phyloP scores from a whole-genome alignment of 2,329 filamentous ascomycete genomes.

The Scedosporium apiospermum region DNA sequence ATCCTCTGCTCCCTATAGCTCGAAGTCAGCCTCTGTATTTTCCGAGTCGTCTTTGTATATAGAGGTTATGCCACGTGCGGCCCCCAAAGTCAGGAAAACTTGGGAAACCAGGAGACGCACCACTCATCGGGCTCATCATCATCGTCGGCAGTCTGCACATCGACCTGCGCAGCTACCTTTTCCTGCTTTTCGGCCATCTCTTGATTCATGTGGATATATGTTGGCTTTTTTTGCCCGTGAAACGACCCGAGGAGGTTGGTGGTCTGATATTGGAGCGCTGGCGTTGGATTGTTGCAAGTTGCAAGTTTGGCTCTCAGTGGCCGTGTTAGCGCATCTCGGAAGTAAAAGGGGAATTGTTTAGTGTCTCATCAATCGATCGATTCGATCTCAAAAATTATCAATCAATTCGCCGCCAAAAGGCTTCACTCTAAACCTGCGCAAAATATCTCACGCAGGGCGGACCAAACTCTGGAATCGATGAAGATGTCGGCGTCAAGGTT shows the following conservation, averaged over 20 bases:
- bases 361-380: neutral
- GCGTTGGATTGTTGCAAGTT: neutral
- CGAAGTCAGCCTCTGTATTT: neutral
- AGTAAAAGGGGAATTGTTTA: neutral
- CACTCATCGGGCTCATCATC: slow-evolving; percentile 94
- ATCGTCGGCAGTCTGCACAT: slow-evolving; percentile 34
- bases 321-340: neutral
- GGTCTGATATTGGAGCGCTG: neutral
- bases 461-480: neutral
- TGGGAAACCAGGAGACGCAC: slow-evolving; percentile 38
- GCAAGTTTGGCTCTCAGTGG: neutral
- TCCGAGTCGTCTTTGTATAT: no score
- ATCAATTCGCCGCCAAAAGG: no score
- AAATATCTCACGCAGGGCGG: neutral
- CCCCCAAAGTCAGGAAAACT: no score
- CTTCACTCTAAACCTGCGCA: neutral
- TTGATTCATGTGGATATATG: neutral
- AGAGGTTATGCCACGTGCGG: neutral
- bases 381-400: no score
- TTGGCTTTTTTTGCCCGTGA: neutral
- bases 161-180: slow-evolving; percentile 32
- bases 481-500: slow-evolving; percentile 60
- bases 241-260: neutral
- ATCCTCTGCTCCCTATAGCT: slow-evolving; percentile 84
- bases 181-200: slow-evolving; percentile 14